phyloP scores from a whole-genome alignment of 2,329 filamentous ascomycete species.

The Ustulina deusta region DNA sequence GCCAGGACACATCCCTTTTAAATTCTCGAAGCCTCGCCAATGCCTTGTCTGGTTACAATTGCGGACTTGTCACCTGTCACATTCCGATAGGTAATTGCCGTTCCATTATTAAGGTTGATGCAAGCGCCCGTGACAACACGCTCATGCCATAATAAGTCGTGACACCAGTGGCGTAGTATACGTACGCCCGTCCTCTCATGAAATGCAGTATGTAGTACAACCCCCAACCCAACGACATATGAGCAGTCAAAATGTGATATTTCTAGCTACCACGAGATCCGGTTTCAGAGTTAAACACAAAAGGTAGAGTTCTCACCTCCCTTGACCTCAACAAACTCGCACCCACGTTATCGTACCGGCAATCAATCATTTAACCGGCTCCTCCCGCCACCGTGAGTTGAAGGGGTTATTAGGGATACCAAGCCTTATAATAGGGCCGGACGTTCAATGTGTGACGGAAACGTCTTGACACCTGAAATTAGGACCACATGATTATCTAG shows the following conservation, averaged over 20 bases:
- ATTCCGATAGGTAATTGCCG: conserved; percentile 13
- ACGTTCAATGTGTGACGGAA: conserved; percentile 22
- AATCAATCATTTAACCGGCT: conserved; percentile 17
- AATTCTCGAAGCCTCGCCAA: not conserved
- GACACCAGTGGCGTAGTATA: conserved; percentile 9
- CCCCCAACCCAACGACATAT: conserved; percentile 10
- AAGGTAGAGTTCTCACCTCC: not conserved
- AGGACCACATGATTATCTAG: conserved; percentile 24
- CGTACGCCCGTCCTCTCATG: conserved; percentile 7
- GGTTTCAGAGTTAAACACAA: conserved; percentile 5
- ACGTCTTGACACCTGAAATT: conserved; percentile 18
- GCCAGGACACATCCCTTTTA: not conserved
- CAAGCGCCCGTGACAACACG: conserved; percentile 34
- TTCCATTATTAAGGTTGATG: conserved; percentile 25
- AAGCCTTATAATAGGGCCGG: conserved; percentile 12
- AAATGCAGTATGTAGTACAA: conserved; percentile 16
- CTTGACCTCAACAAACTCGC: not conserved
- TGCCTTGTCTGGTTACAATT: not conserved
- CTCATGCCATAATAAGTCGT: conserved; percentile 17
- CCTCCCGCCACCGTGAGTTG: not conserved
- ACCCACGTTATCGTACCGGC: not conserved
- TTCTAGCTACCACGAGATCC: conserved; percentile 11
- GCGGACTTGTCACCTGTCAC: conserved; percentile 11
- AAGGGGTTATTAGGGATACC: not conserved
- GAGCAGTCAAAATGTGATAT: not conserved